A percentile compares a stretch with the other conserved stretches of the same genome.
Evolutionary conservation across 2,329 filamentous ascomycete genomes (phyloP).

Genomic region (Bipolaris oryzae): DNA sequence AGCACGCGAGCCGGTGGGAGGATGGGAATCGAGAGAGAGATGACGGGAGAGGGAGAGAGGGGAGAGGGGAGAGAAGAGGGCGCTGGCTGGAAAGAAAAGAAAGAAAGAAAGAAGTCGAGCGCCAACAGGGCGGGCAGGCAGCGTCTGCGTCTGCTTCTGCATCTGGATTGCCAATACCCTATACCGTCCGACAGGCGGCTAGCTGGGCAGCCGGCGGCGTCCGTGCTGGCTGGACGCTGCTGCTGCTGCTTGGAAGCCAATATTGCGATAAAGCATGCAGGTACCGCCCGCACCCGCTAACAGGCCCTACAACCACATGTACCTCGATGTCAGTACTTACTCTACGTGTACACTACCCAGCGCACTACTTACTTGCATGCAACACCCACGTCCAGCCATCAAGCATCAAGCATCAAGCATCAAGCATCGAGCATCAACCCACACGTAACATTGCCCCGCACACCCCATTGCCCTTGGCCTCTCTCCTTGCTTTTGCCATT

Average conservation of each 20-base stretch:
- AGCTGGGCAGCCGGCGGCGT: conserved; percentile 15
- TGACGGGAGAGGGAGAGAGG: neutral
- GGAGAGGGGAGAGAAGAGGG: neutral
- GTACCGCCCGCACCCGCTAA: conserved; percentile 9
- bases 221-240: conserved; percentile 4
- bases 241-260: conserved; percentile 15
- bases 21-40: neutral
- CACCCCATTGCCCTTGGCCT: neutral
- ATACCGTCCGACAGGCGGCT: conserved; percentile 18
- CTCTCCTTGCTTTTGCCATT: neutral
- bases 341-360: too few relatives aligned
- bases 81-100: neutral
- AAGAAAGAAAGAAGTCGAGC: neutral
- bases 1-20: neutral
- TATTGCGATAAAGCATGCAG: conserved; percentile 21
- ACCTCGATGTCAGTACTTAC: too few relatives aligned
- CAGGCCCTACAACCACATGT: neutral
- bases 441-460: too few relatives aligned
- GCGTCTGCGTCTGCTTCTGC: neutral
- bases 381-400: neutral
- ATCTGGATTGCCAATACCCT: conserved; percentile 9
- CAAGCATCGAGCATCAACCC: neutral
- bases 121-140: neutral
- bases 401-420: neutral
- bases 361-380: too few relatives aligned